Percentiles rank a stretch among this genome's conserved stretches.
Conservation (phyloP, 805 yeast genomes). For the Blastobotrys americana region DNA sequence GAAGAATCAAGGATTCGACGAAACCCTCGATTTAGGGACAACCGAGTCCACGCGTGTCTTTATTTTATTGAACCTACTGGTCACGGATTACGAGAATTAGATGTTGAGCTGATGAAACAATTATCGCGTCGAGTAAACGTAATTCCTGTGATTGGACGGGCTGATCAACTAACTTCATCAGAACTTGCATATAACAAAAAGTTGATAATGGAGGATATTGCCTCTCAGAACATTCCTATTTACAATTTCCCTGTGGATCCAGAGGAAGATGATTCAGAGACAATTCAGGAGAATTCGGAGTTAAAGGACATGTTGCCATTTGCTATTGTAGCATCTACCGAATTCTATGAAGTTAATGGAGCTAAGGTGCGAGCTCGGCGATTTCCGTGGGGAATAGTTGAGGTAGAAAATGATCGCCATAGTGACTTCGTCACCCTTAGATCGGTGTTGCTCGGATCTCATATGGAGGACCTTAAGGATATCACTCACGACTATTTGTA, state of each 20-base stretch:
- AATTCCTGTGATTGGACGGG: conserved; percentile 73
- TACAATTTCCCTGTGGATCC: conserved; percentile 69
- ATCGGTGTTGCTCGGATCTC: conserved; percentile 65
- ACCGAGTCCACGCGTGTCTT: conserved; percentile 68
- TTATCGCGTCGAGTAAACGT: conserved; percentile 71
- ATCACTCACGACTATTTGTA: conserved; percentile 68
- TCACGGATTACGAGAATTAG: conserved; percentile 56
- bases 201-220: conserved; percentile 50
- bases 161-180: conserved; percentile 65
- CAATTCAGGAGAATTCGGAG: conserved; percentile 28
- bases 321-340: conserved; percentile 51
- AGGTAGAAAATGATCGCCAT: conserved; percentile 31
- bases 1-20: conserved; percentile 72
- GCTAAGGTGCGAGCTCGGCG: conserved; percentile 39
- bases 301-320: conserved; percentile 50
- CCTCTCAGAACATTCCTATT: conserved; percentile 49
- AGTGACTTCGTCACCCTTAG: conserved; percentile 38
- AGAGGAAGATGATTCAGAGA: conserved; percentile 43
- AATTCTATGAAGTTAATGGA: conserved; percentile 31
- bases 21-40: conserved; percentile 63
- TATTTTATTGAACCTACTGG: conserved; percentile 66
- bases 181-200: conserved; percentile 53
- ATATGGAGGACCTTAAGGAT: conserved; percentile 72
- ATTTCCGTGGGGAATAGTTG: conserved; percentile 57
- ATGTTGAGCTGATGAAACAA: conserved; percentile 61